Percentiles rank a stretch among this genome's conserved stretches.
Evolutionary conservation across 2,329 filamentous ascomycete genomes (phyloP).

Genomic region (Talaromyces sp.): DNA sequence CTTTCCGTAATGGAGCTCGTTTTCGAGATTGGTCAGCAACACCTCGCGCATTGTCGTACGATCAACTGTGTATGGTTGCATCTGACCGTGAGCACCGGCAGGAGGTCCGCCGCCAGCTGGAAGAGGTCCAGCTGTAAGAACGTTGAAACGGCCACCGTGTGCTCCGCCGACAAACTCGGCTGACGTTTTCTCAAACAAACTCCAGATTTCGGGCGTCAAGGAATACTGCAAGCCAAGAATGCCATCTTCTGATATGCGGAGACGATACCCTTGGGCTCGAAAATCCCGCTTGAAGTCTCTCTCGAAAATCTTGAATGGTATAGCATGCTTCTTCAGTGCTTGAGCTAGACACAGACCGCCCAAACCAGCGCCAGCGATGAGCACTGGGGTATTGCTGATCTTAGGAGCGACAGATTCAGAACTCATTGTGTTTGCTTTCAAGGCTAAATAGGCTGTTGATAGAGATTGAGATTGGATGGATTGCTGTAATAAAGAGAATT

Average conservation of each 20-base stretch:
- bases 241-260: slow-evolving; percentile 29
- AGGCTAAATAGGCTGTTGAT: neutral
- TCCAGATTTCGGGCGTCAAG: slow-evolving; percentile 18
- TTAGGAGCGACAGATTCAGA: neutral
- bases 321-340: slow-evolving; percentile 31
- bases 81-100: slow-evolving; percentile 19
- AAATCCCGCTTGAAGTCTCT: slow-evolving; percentile 28
- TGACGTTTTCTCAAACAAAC: slow-evolving; percentile 23
- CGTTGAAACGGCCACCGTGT: slow-evolving; percentile 19
- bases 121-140: slow-evolving; percentile 9
- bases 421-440: neutral
- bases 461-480: neutral
- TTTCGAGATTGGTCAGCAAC: slow-evolving; percentile 30
- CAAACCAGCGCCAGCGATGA: slow-evolving; percentile 38
- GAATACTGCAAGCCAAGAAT: slow-evolving; percentile 20
- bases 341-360: slow-evolving; percentile 37
- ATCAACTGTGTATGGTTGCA: slow-evolving; percentile 30
- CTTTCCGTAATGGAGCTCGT: slow-evolving; percentile 32
- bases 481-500: neutral
- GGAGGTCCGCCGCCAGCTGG: slow-evolving; percentile 14
- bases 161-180: slow-evolving; percentile 17
- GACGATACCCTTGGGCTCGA: slow-evolving; percentile 39
- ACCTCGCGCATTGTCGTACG: slow-evolving; percentile 33
- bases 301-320: slow-evolving; percentile 39
- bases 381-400: slow-evolving; percentile 19